Evolutionary conservation across 257 asterid species (phyloP).

Genomic region (Plectranthus barbatus): DNA sequence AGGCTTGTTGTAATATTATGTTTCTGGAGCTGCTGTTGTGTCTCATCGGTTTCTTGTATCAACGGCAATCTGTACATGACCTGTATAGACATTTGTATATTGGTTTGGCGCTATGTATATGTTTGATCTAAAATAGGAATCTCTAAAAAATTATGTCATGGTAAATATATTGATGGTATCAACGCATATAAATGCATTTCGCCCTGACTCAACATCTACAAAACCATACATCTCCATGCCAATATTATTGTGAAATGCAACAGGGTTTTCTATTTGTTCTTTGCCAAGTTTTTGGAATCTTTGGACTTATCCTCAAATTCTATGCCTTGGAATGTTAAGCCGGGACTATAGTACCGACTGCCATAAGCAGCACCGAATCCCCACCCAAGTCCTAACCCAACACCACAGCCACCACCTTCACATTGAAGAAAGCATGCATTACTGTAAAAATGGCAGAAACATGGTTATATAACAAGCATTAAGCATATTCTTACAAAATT

Average conservation of each 20-base stretch:
- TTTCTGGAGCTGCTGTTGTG: constrained; percentile 11
- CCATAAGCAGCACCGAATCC: constrained; percentile 90
- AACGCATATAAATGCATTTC: too few species aligned
- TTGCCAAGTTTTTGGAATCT: constrained; percentile 26
- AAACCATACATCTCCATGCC: too few species aligned
- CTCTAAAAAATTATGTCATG: too few species aligned
- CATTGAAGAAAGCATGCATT: constrained; percentile 5
- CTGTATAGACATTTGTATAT: background rate
- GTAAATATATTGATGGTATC: too few species aligned
- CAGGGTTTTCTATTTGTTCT: constrained; percentile 18
- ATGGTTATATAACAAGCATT: background rate
- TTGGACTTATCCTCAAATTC: constrained; percentile 34
- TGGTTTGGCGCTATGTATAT: background rate
- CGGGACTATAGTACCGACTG: constrained; percentile 68
- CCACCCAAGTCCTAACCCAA: constrained; percentile 95
- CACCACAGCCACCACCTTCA: constrained; percentile 95
- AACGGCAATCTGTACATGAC: constrained; percentile 2
- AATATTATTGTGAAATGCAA: background rate
- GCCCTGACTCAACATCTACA: too few species aligned
- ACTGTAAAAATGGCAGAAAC: background rate
- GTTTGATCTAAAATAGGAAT: background rate
- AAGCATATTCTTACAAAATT: background rate
- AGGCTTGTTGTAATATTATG: constrained; percentile 9
- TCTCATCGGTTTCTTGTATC: background rate
- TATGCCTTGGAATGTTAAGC: constrained; percentile 50